phyloP scores from a whole-genome alignment of 192 early-diverging fungal genomes.

The Chytriomyces confervae region DNA sequence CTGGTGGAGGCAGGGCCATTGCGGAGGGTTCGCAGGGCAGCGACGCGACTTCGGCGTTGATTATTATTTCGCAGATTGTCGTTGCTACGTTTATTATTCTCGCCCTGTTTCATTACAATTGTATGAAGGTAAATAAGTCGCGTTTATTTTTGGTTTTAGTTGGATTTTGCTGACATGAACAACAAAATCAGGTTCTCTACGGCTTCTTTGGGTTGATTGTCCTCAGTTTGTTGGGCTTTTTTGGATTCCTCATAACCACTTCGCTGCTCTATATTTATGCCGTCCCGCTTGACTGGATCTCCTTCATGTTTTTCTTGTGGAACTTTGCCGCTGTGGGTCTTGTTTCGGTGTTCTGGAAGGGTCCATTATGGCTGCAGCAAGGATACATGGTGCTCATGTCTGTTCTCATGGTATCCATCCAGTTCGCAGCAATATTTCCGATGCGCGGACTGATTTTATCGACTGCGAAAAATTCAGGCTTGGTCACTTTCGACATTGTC shows the following conservation, averaged over 20 bases:
- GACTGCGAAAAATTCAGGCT: constrained; percentile 52
- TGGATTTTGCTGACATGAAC: too few relatives aligned
- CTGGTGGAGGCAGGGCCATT: constrained; percentile 34
- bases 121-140: constrained; percentile 65
- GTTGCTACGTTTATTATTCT: constrained; percentile 81
- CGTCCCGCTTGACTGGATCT: constrained; percentile 74
- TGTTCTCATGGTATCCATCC: constrained; percentile 80
- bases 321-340: constrained; percentile 76
- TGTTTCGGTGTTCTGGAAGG: constrained; percentile 83
- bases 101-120: constrained; percentile 73
- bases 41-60: constrained; percentile 61
- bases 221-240: constrained; percentile 68
- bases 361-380: constrained; percentile 77
- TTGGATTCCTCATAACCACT: constrained; percentile 69
- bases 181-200: constrained; percentile 62
- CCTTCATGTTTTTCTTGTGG: constrained; percentile 78
- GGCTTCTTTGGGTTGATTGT: constrained; percentile 80
- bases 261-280: constrained; percentile 44
- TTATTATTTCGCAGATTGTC: constrained; percentile 79
- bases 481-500: constrained; percentile 72
- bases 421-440: too few relatives aligned
- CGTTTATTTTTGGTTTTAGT: too few relatives aligned
- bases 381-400: constrained; percentile 79
- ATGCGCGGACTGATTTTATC: constrained; percentile 30
- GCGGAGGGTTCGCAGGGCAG: neutral